These are phyloP conservation scores for Rubia occidens DNA, from an alignment of 305 asterid species.

Conservation along the genomic window DNA sequence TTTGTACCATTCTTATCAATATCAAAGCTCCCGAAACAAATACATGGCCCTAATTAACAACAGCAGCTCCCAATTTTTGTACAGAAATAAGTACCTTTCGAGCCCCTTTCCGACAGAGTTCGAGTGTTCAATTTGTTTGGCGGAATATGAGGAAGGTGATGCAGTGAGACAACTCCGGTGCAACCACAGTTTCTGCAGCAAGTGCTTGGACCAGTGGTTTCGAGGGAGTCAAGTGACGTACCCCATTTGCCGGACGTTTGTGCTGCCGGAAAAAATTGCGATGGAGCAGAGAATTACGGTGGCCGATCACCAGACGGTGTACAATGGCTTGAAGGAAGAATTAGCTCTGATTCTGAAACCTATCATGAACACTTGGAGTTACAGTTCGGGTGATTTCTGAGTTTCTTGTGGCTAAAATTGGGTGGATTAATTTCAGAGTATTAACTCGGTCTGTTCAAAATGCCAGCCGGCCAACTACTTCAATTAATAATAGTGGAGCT, in stretches of 20 bases:
- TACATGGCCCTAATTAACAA: constrained; percentile 28
- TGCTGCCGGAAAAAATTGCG: constrained; percentile 29
- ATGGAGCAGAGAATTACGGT: constrained; percentile 5
- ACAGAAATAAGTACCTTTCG: neutral
- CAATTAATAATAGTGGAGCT: too few relatives aligned
- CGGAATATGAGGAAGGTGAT: constrained; percentile 33
- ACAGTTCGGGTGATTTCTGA: constrained; percentile 1
- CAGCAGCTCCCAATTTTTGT: constrained; percentile 29
- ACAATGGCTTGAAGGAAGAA: constrained; percentile 16
- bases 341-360: constrained; percentile 26
- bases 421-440: neutral
- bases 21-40: constrained; percentile 17
- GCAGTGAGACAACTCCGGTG: constrained; percentile 34
- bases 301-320: constrained; percentile 2
- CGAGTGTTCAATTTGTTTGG: constrained; percentile 37
- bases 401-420: neutral
- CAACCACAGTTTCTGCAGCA: constrained; percentile 36
- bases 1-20: constrained; percentile 13
- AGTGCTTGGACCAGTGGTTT: constrained; percentile 49
- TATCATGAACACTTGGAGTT: constrained; percentile 12
- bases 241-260: constrained; percentile 47
- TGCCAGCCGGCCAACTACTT: too few relatives aligned
- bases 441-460: too few relatives aligned
- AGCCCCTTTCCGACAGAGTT: neutral
- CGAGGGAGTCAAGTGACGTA: constrained; percentile 30